These are phyloP conservation scores for Akanthomyces lecanii DNA, from an alignment of 2,329 filamentous ascomycete genomes.

Conservation along the genomic window DNA sequence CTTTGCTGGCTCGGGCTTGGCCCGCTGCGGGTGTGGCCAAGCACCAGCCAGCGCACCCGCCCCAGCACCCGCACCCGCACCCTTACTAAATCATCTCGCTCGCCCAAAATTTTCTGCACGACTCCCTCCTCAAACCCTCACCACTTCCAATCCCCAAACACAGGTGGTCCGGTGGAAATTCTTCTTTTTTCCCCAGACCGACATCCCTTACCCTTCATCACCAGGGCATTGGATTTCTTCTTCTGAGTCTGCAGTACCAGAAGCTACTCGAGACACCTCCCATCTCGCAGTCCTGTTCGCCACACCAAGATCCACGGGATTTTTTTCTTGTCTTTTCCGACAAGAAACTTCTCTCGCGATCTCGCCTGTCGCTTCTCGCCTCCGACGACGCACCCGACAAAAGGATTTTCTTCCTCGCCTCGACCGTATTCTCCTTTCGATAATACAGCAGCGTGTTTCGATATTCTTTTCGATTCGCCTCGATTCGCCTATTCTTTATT, in stretches of 20 bases:
- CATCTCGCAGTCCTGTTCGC: conserved; percentile 15
- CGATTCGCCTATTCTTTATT: not conserved
- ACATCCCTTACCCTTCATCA: conserved; percentile 16
- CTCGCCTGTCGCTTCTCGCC: conserved; percentile 10
- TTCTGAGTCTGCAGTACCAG: conserved; percentile 12
- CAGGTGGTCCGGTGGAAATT: conserved; percentile 18
- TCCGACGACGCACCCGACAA: not conserved
- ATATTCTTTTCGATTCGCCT: conserved; percentile 3
- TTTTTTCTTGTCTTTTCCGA: conserved; percentile 15
- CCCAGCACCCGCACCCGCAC: not conserved
- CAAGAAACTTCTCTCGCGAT: conserved; percentile 10
- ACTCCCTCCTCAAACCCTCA: conserved; percentile 15
- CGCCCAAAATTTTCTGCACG: conserved; percentile 17
- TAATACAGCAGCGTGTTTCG: conserved; percentile 13
- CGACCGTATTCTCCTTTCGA: conserved; percentile 9
- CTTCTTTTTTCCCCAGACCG: conserved; percentile 13
- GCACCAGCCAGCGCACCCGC: not conserved
- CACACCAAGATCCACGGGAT: conserved; percentile 3
- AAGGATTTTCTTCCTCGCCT: not conserved
- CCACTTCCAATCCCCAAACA: conserved; percentile 17
- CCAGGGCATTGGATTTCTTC: conserved; percentile 18
- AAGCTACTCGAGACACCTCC: conserved; percentile 14
- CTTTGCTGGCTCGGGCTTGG: not conserved
- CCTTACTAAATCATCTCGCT: conserved; percentile 11
- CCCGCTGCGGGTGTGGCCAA: not conserved